Evolutionary conservation across 2,329 filamentous ascomycete species (phyloP).

Genomic region (Aspergillus piperis): DNA sequence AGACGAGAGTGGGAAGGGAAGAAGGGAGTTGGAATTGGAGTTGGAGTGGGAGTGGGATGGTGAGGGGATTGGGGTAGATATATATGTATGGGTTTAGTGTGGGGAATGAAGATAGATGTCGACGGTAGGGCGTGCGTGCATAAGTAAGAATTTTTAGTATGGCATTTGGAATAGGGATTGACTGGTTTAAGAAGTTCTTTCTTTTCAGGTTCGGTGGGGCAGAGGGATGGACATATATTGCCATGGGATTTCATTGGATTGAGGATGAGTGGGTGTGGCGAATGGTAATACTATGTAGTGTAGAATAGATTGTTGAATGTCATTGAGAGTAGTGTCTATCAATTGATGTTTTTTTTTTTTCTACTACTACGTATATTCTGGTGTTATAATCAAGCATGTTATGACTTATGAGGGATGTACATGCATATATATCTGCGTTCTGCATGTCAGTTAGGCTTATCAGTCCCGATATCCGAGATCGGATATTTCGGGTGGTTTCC

Average conservation of each 20-base stretch:
- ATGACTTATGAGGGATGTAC: background rate
- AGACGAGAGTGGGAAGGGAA: background rate
- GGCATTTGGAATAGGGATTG: background rate
- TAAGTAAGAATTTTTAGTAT: background rate
- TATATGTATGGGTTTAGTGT: background rate
- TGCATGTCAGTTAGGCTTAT: background rate
- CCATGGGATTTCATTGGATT: too few species aligned
- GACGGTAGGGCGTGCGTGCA: slow-evolving; percentile 24
- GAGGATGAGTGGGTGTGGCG: too few species aligned
- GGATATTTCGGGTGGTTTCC: background rate
- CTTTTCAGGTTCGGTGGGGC: background rate
- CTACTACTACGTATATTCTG: too few species aligned
- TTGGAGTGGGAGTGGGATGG: background rate
- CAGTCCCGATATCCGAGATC: background rate
- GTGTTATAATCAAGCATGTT: too few species aligned
- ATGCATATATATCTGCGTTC: background rate
- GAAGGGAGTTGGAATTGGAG: background rate
- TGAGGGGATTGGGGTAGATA: background rate
- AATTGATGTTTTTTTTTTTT: too few species aligned
- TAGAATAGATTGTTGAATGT: background rate
- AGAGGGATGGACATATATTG: background rate
- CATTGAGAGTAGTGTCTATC: background rate
- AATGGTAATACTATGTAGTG: background rate
- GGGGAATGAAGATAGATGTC: slow-evolving; percentile 12
- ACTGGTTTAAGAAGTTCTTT: background rate